Evolutionary conservation across 2,329 filamentous ascomycete genomes (phyloP), one percentile per base, ranked within the genome.

Genomic region (Ophiostoma novo-ulmi): DNA sequence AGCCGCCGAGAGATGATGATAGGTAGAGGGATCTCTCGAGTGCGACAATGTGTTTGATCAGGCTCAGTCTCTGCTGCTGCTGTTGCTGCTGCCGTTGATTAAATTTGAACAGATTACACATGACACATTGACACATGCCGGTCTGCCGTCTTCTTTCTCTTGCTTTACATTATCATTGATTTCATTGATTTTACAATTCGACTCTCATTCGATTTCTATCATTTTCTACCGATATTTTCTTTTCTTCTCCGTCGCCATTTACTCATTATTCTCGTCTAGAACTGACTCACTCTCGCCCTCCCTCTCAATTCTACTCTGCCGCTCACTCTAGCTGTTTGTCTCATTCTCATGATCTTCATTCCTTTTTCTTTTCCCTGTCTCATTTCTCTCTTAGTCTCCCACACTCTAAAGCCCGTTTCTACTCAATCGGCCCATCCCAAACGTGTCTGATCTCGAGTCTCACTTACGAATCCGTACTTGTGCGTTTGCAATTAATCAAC

Each of bases 381-480:
- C 22, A 26, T 26, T 11, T 22, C 48, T 13, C n/a, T 58, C 52
- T 14, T 22, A 13, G 22, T 58, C 52, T 58, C 22, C 44, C 10
- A 39, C 38, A 13, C 38, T 39, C 38, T 39, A 31, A 4, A 31
- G 38, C 38, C 38, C 11, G 13, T 39, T 39, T 5, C 44, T 17
- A 48, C 44, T 17, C 14, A 48, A 20, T 44, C 44, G 44, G 44
- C 44, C 39, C 39, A 44, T 8, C 39, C 10, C 14, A 17, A 13
- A 44, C 10, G 39, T 44, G 39, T 44, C 11, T 44, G 39, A 17
- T 20, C 44, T 48, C 44, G 44, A 55, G 52, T 58, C 52, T 58
- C 52, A 58, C 52, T 48, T 5, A 26, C 22, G 52, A 58, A 58
- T 58, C 52, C 52, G 52, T 58, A 58, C 31, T 58, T 58, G 52